Percentiles rank a stretch among this genome's conserved stretches.
Conservation (phyloP, 257 asterid species). For the Ajuga chamaepitys region DNA sequence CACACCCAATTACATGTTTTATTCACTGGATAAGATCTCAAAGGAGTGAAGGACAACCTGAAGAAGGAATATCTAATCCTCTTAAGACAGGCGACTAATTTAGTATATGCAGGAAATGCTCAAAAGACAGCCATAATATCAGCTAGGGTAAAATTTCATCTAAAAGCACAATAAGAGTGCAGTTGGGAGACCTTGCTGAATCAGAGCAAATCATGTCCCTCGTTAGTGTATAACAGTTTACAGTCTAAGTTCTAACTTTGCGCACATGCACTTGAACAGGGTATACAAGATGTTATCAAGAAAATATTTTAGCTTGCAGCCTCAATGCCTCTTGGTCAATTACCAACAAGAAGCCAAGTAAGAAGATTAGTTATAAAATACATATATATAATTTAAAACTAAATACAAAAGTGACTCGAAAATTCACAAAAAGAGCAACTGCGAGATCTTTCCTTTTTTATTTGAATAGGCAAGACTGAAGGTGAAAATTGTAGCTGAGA, state of each 20-base stretch:
- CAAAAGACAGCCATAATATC: too few species aligned
- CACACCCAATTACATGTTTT: neutral
- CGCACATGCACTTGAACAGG: neutral
- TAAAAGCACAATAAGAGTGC: neutral
- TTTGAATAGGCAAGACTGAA: constrained; percentile 3
- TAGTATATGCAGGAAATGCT: too few species aligned
- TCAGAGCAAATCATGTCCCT: neutral
- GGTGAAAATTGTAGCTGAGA: neutral
- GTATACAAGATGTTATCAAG: too few species aligned
- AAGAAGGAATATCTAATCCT: neutral
- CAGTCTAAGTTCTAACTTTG: neutral
- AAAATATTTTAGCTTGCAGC: neutral
- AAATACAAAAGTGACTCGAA: neutral
- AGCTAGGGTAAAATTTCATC: neutral
- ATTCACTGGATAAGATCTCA: neutral
- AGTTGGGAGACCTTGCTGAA: neutral
- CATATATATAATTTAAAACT: neutral
- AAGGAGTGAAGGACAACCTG: neutral
- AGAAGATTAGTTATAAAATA: too few species aligned
- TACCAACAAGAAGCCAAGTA: neutral
- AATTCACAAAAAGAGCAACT: neutral
- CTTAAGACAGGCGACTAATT: too few species aligned
- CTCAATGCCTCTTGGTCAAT: neutral
- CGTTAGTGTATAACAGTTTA: neutral
- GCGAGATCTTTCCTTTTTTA: neutral